Percentiles rank a stretch among this genome's conserved stretches.
Conservation (phyloP, 169 alveolate genomes). For the Plasmodium malariae region DNA sequence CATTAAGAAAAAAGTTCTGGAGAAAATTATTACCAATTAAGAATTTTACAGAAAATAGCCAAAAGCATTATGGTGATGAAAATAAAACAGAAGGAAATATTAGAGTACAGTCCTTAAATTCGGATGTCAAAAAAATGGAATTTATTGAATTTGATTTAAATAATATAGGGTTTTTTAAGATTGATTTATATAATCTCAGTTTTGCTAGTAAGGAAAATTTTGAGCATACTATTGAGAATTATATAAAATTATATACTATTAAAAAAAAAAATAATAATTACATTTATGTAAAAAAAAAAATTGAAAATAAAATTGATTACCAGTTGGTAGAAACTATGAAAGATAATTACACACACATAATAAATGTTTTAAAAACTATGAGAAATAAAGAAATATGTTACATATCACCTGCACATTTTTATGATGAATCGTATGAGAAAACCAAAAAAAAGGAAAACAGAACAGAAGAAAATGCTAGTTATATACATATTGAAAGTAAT, state of each 20-base stretch:
- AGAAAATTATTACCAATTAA: conserved; percentile 11
- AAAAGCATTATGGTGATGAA: neutral
- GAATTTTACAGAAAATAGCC: neutral
- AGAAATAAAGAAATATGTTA: conserved; percentile 65
- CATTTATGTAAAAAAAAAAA: conserved; percentile 44
- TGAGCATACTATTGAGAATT: conserved; percentile 19
- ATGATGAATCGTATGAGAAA: conserved; percentile 31
- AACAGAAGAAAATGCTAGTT: conserved; percentile 1
- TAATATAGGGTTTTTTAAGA: conserved; percentile 49
- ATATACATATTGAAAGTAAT: conserved; percentile 16
- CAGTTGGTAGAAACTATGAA: conserved; percentile 33
- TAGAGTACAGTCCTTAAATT: conserved; percentile 5
- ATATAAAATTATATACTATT: conserved; percentile 37
- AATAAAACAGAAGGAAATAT: conserved; percentile 23
- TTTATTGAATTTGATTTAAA: conserved; percentile 41
- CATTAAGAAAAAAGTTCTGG: conserved; percentile 21
- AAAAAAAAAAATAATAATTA: conserved; percentile 24
- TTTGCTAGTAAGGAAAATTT: conserved; percentile 4
- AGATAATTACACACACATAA: conserved; percentile 25
- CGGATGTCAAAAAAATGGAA: conserved; percentile 21
- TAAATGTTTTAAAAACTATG: conserved; percentile 56
- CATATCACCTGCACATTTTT: conserved; percentile 25
- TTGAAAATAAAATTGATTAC: conserved; percentile 26
- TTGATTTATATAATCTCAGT: conserved; percentile 41
- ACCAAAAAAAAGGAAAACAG: conserved; percentile 22